Conservation (phyloP, 495 filamentous ascomycete species). For the Glarea lozoyensis region DNA sequence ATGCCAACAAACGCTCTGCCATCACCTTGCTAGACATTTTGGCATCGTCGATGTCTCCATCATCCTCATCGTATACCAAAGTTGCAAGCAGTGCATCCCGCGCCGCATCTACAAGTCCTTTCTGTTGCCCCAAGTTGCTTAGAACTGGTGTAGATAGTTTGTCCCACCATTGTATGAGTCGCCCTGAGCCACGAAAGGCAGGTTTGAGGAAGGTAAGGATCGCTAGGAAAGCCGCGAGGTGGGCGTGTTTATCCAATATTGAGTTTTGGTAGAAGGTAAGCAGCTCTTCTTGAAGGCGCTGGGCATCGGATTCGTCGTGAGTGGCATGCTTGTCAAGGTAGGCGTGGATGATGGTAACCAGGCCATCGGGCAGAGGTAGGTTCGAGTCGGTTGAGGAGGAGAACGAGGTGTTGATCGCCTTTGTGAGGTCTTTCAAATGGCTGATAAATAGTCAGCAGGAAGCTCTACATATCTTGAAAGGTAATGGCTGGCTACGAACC, state of each 20-base stretch:
- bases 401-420: constrained; percentile 45
- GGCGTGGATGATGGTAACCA: constrained; percentile 44
- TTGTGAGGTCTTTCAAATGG: constrained; percentile 52
- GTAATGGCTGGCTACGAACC: constrained; percentile 9
- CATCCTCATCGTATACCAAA: constrained; percentile 48
- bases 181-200: constrained; percentile 40
- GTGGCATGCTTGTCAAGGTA: constrained; percentile 52
- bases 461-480: not conserved
- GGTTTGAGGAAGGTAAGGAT: constrained; percentile 51
- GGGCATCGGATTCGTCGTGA: constrained; percentile 48
- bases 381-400: constrained; percentile 30
- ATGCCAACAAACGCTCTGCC: constrained; percentile 42
- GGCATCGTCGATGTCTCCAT: constrained; percentile 32
- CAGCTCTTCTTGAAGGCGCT: constrained; percentile 60
- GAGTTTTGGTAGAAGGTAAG: constrained; percentile 47
- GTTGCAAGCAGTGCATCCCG: constrained; percentile 47
- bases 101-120: constrained; percentile 47
- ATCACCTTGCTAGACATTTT: constrained; percentile 35
- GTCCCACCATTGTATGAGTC: constrained; percentile 58
- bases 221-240: constrained; percentile 51
- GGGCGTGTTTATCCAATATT: constrained; percentile 41
- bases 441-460: constrained; percentile 23
- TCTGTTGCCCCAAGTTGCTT: constrained; percentile 45
- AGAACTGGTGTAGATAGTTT: constrained; percentile 50
- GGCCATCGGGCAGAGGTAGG: constrained; percentile 55